Evolutionary conservation across 1,284 basidiomycete genomes (phyloP), one percentile per base, ranked within the genome.

Genomic region (Heliocybe sulcata): DNA sequence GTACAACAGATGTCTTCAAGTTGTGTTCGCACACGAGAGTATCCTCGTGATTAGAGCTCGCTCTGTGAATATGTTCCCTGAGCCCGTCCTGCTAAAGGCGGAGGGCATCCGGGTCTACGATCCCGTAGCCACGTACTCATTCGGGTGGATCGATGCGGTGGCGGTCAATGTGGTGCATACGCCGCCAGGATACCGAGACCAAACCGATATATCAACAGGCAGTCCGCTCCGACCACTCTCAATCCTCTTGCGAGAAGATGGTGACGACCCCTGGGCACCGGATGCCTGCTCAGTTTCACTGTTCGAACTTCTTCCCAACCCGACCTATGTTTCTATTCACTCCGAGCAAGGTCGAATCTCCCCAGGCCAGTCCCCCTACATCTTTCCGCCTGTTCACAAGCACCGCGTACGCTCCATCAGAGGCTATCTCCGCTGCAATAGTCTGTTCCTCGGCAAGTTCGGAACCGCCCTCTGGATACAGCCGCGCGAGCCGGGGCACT

Each of bases 111-210:
- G 27, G 16, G 57, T 67, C 2, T 70, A 71, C 45, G 38, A 61
- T 0, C 74, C 81, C 3, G 61, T 79, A 25, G 72, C 73, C 0
- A 67, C 58, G 22, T 74, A 77, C 58, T 76, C 79, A 9, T 83
- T 84, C 60, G 83, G 83, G 20, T 85, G 83, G 83, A 75, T 83
- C 9, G 83, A 85, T 52, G 77, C 77, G 3, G 72, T 79, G 1
- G 63, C 73, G 0, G 61, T 72, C 54, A 50, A 35, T 19, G 38
- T n/a, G 8, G 8, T 42, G 16, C 4, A n/a, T 3, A 6, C 38
- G 6, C 12, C 6, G 4, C 4, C 12, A 31, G 29, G 12, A 42
- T 6, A 42, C 12, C 10, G 8, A 26, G 27, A 49, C 14, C 10
- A 25, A 25, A 11, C 3, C 14, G 12, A 25, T n/a, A 16, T 3